A percentile compares a stretch with the other conserved stretches of the same genome.
Evolutionary conservation across 148 eudicot genomes (phyloP).

Genomic region (Cornus kousa): DNA sequence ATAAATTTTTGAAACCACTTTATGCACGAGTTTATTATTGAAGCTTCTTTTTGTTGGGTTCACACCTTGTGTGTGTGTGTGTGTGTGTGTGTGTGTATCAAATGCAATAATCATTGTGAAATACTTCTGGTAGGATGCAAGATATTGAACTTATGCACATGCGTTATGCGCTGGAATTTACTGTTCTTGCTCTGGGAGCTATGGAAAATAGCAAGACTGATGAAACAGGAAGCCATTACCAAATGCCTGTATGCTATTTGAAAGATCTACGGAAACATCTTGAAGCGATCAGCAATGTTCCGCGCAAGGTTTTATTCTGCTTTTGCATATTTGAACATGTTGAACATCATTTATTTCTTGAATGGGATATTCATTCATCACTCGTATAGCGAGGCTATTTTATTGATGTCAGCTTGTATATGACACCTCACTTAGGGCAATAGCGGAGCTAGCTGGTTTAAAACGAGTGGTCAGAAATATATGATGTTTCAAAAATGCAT

Average conservation of each 20-base stretch:
- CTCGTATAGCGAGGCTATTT: background rate
- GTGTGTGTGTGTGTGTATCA: background rate
- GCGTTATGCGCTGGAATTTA: constrained; percentile 92
- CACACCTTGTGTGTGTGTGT: background rate
- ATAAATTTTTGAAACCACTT: background rate
- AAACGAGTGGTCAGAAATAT: background rate
- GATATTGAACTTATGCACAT: constrained; percentile 93
- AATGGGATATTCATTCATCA: background rate
- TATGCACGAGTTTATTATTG: background rate
- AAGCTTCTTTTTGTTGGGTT: background rate
- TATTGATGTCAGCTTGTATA: background rate
- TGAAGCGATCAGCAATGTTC: constrained; percentile 66
- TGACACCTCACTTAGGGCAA: background rate
- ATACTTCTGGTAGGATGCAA: constrained; percentile 62
- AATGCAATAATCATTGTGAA: background rate
- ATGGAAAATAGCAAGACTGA: constrained; percentile 69
- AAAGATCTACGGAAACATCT: constrained; percentile 68
- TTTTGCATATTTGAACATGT: background rate
- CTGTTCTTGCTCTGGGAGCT: constrained; percentile 79
- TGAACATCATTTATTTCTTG: background rate
- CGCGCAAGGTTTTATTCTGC: constrained; percentile 72
- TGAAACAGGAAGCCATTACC: constrained; percentile 48
- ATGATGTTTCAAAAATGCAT: background rate
- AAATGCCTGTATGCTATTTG: constrained; percentile 52
- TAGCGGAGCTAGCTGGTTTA: constrained; percentile 4